A percentile compares a stretch with the other conserved stretches of the same genome.
These are phyloP conservation scores for Mycena sp. DNA, from an alignment of 1,284 basidiomycete genomes.

Conservation along the genomic window DNA sequence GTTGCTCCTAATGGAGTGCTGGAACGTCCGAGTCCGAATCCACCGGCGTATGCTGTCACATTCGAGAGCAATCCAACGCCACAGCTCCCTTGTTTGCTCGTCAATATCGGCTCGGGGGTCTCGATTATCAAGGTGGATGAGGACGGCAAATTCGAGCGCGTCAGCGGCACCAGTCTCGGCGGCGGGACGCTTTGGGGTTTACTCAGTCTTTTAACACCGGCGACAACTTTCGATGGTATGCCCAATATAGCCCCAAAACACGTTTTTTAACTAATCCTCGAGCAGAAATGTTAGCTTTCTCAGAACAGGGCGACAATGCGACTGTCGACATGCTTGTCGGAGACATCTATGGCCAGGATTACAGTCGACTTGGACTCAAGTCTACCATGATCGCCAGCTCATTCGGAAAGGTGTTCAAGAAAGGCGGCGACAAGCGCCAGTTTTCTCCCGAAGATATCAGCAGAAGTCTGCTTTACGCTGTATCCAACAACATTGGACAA, in stretches of 20 bases:
- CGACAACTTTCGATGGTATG: constrained; percentile 95
- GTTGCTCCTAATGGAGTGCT: constrained; percentile 52
- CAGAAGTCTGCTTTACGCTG: constrained; percentile 92
- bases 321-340: constrained; percentile 99
- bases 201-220: constrained; percentile 93
- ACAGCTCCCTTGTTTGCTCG: constrained; percentile 94
- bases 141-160: constrained; percentile 94
- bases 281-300: constrained; percentile 94
- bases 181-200: constrained; percentile 99
- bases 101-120: constrained; percentile 98
- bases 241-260: constrained; percentile 29
- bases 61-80: constrained; percentile 87
- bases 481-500: constrained; percentile 99
- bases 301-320: constrained; percentile 93
- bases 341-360: constrained; percentile 98
- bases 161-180: constrained; percentile 96
- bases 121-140: constrained; percentile 98
- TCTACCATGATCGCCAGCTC: constrained; percentile 97
- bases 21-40: constrained; percentile 92
- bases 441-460: constrained; percentile 96
- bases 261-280: constrained; percentile 28
- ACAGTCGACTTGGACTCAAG: constrained; percentile 94
- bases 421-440: constrained; percentile 78
- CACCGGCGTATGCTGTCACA: constrained; percentile 90
- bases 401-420: constrained; percentile 98